These are phyloP conservation scores for Heliamphora pulchella DNA, from an alignment of 179 eudicot genomes.

Conservation along the genomic window DNA sequence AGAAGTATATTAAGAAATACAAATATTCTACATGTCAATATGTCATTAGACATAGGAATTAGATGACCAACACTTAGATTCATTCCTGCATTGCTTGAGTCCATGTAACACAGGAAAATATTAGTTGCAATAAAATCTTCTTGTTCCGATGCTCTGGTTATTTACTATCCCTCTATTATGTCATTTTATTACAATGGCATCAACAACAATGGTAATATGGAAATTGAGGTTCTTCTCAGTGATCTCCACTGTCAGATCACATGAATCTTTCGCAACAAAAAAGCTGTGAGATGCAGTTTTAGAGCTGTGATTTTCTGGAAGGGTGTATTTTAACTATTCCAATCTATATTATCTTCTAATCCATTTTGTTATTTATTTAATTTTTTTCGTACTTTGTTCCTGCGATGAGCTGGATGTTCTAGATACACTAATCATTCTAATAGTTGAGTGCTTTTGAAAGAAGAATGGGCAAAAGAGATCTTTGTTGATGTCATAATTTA, in stretches of 20 bases:
- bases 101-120: too few species aligned
- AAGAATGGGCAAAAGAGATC: too few species aligned
- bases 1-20: too few species aligned
- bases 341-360: too few species aligned
- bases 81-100: too few species aligned
- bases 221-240: not conserved
- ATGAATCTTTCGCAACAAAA: not conserved
- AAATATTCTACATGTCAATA: too few species aligned
- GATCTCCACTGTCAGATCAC: not conserved
- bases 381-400: not conserved
- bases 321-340: not conserved
- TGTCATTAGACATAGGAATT: too few species aligned
- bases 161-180: not conserved
- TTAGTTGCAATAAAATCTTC: too few species aligned
- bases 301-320: not conserved
- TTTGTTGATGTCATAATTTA: not conserved
- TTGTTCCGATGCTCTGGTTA: too few species aligned
- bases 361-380: not conserved
- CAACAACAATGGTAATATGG: not conserved
- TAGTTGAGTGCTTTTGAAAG: constrained; percentile 6
- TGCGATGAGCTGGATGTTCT: constrained; percentile 3
- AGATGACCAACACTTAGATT: too few species aligned
- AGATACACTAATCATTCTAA: not conserved
- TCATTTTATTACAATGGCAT: not conserved
- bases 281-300: not conserved